Evolutionary conservation across 495 filamentous ascomycete genomes (phyloP).

Genomic region (Aspergillus campestris): DNA sequence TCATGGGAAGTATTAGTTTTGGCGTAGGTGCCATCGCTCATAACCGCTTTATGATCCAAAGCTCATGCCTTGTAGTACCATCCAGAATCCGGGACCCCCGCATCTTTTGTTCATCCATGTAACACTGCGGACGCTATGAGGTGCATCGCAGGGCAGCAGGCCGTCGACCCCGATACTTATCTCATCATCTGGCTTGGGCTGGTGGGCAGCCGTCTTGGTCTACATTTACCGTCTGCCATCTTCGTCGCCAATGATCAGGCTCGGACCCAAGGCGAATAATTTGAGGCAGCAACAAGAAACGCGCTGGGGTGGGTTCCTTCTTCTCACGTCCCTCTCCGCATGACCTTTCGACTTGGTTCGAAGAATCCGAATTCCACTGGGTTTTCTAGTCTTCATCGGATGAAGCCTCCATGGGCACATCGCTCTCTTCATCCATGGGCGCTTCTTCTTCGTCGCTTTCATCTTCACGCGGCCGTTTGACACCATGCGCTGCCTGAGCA

Average conservation of each 20-base stretch:
- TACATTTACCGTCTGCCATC: conserved; percentile 55
- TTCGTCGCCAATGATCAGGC: conserved; percentile 18
- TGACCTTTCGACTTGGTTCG: conserved; percentile 1
- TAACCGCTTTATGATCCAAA: conserved; percentile 11
- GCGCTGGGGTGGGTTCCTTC: not conserved
- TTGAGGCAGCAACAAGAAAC: conserved; percentile 4
- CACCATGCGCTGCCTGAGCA: conserved; percentile 23
- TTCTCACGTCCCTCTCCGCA: not conserved
- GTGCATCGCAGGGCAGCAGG: conserved; percentile 35
- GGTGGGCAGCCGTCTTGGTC: conserved; percentile 62
- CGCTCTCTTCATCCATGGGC: conserved; percentile 64
- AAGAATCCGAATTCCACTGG: not conserved
- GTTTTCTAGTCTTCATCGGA: conserved; percentile 41
- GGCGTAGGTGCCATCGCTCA: conserved; percentile 48
- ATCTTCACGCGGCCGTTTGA: conserved; percentile 65
- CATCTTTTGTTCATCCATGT: conserved; percentile 81
- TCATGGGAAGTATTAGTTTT: conserved; percentile 68
- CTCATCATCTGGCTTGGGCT: conserved; percentile 74
- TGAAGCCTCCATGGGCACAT: conserved; percentile 48
- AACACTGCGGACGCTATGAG: conserved; percentile 71
- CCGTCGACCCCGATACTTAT: conserved; percentile 54
- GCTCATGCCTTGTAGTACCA: conserved; percentile 60
- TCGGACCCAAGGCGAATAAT: conserved; percentile 3
- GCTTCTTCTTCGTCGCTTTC: conserved; percentile 61
- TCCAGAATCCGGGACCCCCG: conserved; percentile 62